phyloP scores from a whole-genome alignment of 352 stramenopile species.

The Globisporangium heterothallicum region DNA sequence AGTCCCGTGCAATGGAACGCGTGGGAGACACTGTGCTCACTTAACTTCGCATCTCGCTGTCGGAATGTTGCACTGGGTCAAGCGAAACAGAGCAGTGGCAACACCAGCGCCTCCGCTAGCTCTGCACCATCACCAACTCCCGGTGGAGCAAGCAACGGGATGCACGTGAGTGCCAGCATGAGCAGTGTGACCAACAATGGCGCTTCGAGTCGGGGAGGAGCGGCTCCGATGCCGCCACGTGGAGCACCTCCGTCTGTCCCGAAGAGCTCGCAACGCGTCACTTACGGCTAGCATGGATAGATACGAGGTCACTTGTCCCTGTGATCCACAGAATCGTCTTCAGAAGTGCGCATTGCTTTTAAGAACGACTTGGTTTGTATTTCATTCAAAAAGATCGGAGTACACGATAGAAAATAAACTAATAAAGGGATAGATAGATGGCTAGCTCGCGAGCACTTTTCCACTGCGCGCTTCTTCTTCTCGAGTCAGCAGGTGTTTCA shows the following conservation, averaged over 20 bases:
- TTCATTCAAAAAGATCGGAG: too few species aligned
- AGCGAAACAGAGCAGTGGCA: slow-evolving; percentile 48
- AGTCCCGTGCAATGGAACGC: slow-evolving; percentile 86
- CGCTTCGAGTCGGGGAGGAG: not conserved
- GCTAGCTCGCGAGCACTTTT: not conserved
- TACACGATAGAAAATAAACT: slow-evolving; percentile 2
- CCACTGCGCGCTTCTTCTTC: too few species aligned
- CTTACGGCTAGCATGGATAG: not conserved
- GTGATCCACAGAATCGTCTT: too few species aligned
- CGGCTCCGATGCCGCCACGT: not conserved
- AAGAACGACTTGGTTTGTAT: too few species aligned
- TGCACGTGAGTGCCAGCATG: slow-evolving; percentile 29
- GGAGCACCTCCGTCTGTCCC: slow-evolving; percentile 14
- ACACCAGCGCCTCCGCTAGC: not conserved
- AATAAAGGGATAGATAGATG: not conserved
- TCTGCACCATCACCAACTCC: slow-evolving; percentile 2
- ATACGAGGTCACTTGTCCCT: too few species aligned
- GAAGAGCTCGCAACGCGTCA: slow-evolving; percentile 8
- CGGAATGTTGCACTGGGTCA: slow-evolving; percentile 84
- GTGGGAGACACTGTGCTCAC: slow-evolving; percentile 85
- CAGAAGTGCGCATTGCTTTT: too few species aligned
- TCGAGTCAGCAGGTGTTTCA: too few species aligned
- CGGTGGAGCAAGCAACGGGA: slow-evolving; percentile 13
- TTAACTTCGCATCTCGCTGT: slow-evolving; percentile 89
- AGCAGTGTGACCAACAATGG: slow-evolving; percentile 20